Evolutionary conservation across 441 rosid genomes (phyloP).

Genomic region (Sinapis alba): DNA sequence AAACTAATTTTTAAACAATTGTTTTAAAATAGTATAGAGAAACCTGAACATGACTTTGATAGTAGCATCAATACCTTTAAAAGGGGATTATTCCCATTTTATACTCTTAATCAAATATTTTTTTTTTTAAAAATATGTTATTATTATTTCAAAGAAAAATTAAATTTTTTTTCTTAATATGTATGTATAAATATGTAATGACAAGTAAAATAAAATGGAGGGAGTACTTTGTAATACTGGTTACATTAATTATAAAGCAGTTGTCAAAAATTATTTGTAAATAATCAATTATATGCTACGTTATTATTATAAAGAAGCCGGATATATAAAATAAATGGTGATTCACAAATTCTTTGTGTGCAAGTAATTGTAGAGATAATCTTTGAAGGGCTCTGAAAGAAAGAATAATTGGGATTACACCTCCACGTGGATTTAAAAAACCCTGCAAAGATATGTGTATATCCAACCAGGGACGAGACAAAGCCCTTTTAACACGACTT

Average conservation of each 20-base stretch:
- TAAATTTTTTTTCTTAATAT: no score
- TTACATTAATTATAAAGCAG: neutral
- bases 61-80: no score
- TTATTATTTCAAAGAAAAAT: no score
- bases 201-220: no score
- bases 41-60: neutral
- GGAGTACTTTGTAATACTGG: neutral
- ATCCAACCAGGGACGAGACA: neutral
- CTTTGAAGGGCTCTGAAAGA: slow-evolving; percentile 2
- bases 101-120: no score
- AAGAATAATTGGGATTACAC: neutral
- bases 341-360: slow-evolving; percentile 21
- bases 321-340: neutral
- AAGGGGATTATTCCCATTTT: no score
- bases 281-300: neutral
- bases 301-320: neutral
- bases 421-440: slow-evolving; percentile 27
- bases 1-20: neutral
- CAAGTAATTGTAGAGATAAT: slow-evolving; percentile 22
- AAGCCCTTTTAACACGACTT: neutral
- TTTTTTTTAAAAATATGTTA: no score
- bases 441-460: slow-evolving; percentile 4
- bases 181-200: no score
- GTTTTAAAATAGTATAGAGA: neutral
- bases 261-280: neutral